Conservation (phyloP, 2,329 filamentous ascomycete species). For the Colletotrichum neosansevieriae region DNA sequence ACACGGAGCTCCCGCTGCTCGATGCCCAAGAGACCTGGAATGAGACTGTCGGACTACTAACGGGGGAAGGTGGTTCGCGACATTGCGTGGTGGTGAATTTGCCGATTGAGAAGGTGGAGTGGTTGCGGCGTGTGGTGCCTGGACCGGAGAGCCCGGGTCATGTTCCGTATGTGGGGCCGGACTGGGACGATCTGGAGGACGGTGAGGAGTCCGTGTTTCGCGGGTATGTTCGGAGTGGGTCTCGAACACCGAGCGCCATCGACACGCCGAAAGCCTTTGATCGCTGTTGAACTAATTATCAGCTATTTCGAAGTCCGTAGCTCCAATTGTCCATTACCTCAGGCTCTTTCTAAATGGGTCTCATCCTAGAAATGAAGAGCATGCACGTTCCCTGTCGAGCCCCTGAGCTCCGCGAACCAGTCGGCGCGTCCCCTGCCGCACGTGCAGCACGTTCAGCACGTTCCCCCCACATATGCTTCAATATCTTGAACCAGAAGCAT, state of each 20-base stretch:
- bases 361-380: conserved; percentile 1
- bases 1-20: not conserved
- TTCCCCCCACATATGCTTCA: conserved; percentile 20
- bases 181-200: not conserved
- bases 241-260: no score
- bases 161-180: not conserved
- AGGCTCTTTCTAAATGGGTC: not conserved
- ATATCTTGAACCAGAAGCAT: not conserved
- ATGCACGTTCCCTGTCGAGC: conserved; percentile 25
- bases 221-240: not conserved
- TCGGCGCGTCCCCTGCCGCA: conserved; percentile 37
- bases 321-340: no score
- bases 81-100: not conserved
- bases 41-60: not conserved
- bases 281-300: no score
- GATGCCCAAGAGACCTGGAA: not conserved
- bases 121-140: not conserved
- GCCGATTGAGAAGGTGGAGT: not conserved
- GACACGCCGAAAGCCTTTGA: no score
- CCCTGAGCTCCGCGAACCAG: conserved; percentile 32
- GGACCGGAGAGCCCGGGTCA: not conserved
- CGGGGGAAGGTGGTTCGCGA: not conserved
- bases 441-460: conserved; percentile 37
- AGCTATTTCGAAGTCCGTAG: no score
- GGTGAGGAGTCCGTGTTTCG: no score